phyloP scores from a whole-genome alignment of 2,329 filamentous ascomycete genomes.

The Arthrobotrys sphaeroides region DNA sequence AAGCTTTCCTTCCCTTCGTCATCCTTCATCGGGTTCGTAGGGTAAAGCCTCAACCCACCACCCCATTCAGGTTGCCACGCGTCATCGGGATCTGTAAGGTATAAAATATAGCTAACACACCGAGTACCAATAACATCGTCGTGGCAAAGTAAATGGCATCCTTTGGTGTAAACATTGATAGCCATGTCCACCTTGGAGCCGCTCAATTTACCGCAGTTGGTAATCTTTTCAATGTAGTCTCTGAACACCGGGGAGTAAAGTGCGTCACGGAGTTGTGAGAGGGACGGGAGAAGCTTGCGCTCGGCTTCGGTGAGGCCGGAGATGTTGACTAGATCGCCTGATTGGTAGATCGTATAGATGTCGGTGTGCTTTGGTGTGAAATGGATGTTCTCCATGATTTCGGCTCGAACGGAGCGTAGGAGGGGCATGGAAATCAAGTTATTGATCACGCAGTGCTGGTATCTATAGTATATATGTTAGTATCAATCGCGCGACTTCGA shows the following conservation, averaged over 20 bases:
- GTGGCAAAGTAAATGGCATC: constrained; percentile 93
- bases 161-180: constrained; percentile 97
- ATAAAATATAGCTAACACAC: constrained; percentile 95
- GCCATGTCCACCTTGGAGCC: constrained; percentile 98
- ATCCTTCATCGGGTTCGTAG: constrained; percentile 68
- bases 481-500: not conserved
- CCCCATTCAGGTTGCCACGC: constrained; percentile 94
- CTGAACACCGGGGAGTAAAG: constrained; percentile 91
- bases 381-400: constrained; percentile 88
- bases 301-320: constrained; percentile 90
- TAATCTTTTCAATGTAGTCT: constrained; percentile 85
- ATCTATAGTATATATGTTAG: constrained; percentile 64
- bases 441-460: constrained; percentile 91
- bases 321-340: constrained; percentile 93
- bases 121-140: constrained; percentile 99
- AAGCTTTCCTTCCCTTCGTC: constrained; percentile 78
- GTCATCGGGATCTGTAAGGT: constrained; percentile 88
- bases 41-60: constrained; percentile 87
- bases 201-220: constrained; percentile 84
- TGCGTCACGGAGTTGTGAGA: constrained; percentile 91
- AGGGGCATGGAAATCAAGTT: constrained; percentile 81
- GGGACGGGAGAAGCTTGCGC: constrained; percentile 82
- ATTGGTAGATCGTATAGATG: constrained; percentile 99
- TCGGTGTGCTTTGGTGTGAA: constrained; percentile 99
- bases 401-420: constrained; percentile 83